Evolutionary conservation across 2,329 filamentous ascomycete genomes (phyloP).

Genomic region (Ophiobolus disseminans): DNA sequence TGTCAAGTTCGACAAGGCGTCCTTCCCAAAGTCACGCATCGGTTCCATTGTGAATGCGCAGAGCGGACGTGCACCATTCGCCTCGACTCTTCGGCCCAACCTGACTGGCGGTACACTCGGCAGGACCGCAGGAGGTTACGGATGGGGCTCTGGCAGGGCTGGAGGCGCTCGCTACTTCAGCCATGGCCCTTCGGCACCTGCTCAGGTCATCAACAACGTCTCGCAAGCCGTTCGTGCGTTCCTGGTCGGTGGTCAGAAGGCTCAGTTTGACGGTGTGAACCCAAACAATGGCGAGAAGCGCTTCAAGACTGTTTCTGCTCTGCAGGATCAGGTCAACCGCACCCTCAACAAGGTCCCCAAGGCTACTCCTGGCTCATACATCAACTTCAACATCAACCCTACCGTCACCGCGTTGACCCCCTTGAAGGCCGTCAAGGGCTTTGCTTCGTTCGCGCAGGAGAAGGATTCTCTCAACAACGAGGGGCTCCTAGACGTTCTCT

Average conservation of each 20-base stretch:
- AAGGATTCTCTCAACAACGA: constrained; percentile 76
- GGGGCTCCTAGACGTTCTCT: constrained; percentile 83
- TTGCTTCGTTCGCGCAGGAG: constrained; percentile 49
- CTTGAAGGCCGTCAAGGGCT: constrained; percentile 65
- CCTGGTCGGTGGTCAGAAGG: constrained; percentile 87
- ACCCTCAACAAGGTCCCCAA: constrained; percentile 68
- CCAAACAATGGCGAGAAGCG: constrained; percentile 73
- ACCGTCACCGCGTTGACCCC: constrained; percentile 87
- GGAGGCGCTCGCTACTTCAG: constrained; percentile 87
- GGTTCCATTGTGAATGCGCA: constrained; percentile 66
- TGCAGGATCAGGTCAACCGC: constrained; percentile 75
- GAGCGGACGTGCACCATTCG: constrained; percentile 82
- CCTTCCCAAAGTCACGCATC: constrained; percentile 64
- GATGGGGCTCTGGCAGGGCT: constrained; percentile 71
- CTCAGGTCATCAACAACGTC: constrained; percentile 94
- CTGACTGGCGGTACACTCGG: constrained; percentile 86
- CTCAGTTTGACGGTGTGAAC: constrained; percentile 81
- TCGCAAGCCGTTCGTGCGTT: constrained; percentile 91
- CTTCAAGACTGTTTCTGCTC: constrained; percentile 76
- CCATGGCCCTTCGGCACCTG: constrained; percentile 81
- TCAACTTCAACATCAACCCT: constrained; percentile 89
- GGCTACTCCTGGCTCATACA: constrained; percentile 74
- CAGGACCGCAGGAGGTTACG: constrained; percentile 89
- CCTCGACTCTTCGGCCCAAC: constrained; percentile 87
- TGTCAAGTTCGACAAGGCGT: constrained; percentile 58